A percentile compares a stretch with the other conserved stretches of the same genome.
These are phyloP conservation scores for Xenoacremonium recifei DNA, from an alignment of 2,329 filamentous ascomycete species.

Conservation along the genomic window DNA sequence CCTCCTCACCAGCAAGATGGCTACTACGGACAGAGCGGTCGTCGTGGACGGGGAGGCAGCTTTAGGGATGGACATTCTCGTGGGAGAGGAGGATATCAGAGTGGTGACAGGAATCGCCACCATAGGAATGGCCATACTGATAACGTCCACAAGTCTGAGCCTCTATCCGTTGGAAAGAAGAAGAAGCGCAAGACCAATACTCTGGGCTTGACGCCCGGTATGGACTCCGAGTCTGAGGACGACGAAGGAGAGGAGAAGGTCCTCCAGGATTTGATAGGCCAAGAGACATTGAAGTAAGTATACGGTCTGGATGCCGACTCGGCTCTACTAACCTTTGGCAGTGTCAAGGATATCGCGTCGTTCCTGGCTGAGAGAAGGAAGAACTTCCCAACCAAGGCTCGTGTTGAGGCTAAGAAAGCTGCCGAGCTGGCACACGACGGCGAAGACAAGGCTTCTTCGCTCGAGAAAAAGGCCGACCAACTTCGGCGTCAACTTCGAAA, in stretches of 20 bases:
- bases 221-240: conserved; percentile 63
- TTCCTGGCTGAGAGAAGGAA: conserved; percentile 81
- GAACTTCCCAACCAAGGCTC: conserved; percentile 76
- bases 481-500: conserved; percentile 64
- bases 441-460: conserved; percentile 60
- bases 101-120: conserved; percentile 45
- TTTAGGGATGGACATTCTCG: conserved; percentile 37
- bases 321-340: conserved; percentile 26
- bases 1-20: conserved; percentile 34
- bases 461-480: conserved; percentile 61
- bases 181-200: conserved; percentile 73
- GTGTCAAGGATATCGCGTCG: conserved; percentile 67
- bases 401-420: conserved; percentile 62
- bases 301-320: neutral
- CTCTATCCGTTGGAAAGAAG: conserved; percentile 55
- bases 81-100: conserved; percentile 38
- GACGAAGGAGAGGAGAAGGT: conserved; percentile 72
- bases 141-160: conserved; percentile 32
- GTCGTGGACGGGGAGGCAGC: conserved; percentile 34
- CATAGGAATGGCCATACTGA: conserved; percentile 33
- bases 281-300: conserved; percentile 55
- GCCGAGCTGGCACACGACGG: conserved; percentile 43
- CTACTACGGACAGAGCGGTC: conserved; percentile 33
- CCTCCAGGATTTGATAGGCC: conserved; percentile 53
- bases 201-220: conserved; percentile 67